These are phyloP conservation scores for Fusarium chlamydosporum DNA, from an alignment of 2,329 filamentous ascomycete species.

Conservation along the genomic window DNA sequence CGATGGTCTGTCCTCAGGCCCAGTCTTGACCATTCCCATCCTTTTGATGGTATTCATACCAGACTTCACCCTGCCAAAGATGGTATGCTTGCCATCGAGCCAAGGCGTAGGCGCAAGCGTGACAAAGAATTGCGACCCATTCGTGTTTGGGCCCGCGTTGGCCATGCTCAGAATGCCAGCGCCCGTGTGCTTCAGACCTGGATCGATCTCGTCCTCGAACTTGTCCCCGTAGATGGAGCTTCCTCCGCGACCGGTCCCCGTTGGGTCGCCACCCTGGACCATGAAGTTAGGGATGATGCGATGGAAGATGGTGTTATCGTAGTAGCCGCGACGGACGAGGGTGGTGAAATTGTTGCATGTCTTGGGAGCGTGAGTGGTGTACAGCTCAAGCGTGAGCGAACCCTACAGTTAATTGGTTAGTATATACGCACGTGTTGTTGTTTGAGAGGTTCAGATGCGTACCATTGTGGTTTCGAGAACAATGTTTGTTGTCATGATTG, in stretches of 20 bases:
- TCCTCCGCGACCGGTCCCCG: conserved; percentile 91
- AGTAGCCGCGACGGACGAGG: conserved; percentile 87
- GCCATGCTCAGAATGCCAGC: conserved; percentile 97
- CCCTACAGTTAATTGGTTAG: conserved; percentile 68
- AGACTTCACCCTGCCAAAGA: conserved; percentile 90
- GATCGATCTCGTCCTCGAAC: conserved; percentile 91
- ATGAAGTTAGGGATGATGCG: conserved; percentile 97
- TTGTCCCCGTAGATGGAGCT: conserved; percentile 91
- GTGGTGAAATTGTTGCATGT: conserved; percentile 90
- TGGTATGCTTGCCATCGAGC: conserved; percentile 97
- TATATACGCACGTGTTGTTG: neutral
- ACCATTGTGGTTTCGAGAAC: conserved; percentile 90
- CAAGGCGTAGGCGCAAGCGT: conserved; percentile 95
- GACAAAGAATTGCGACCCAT: conserved; percentile 96
- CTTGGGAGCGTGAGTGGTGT: conserved; percentile 87
- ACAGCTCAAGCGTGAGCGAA: conserved; percentile 88
- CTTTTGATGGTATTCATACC: conserved; percentile 88
- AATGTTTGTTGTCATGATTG: conserved; percentile 80
- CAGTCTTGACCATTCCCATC: conserved; percentile 90
- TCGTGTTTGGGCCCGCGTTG: conserved; percentile 92
- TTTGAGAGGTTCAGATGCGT: conserved; percentile 42
- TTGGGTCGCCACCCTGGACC: conserved; percentile 95
- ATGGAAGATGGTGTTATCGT: conserved; percentile 88
- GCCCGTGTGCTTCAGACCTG: conserved; percentile 87
- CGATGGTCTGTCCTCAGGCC: conserved; percentile 81